Percentiles rank a stretch among this genome's conserved stretches.
These are phyloP conservation scores for Suhomyces chickasaworum DNA, from an alignment of 1,139 yeast genomes.

Conservation along the genomic window DNA sequence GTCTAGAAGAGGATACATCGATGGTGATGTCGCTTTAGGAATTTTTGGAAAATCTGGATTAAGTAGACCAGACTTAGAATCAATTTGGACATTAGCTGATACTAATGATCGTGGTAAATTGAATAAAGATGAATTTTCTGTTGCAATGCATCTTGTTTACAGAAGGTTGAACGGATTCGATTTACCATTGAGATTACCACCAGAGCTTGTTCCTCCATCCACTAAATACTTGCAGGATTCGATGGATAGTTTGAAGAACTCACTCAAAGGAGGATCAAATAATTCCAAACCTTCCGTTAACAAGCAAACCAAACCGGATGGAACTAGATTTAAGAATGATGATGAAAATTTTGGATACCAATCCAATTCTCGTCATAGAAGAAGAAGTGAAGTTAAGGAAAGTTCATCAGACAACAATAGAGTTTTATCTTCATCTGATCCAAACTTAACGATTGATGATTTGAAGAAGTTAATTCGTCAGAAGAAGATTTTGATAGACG, in stretches of 20 bases:
- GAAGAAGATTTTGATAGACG: conserved; percentile 68
- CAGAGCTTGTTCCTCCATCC: conserved; percentile 80
- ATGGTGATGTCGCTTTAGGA: conserved; percentile 80
- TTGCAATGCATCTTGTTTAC: conserved; percentile 82
- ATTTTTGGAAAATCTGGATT: conserved; percentile 91
- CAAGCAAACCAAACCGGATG: conserved; percentile 43
- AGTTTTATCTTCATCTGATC: conserved; percentile 29
- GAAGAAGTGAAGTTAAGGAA: conserved; percentile 24
- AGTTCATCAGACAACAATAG: conserved; percentile 15
- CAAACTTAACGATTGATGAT: conserved; percentile 46
- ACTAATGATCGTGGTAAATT: conserved; percentile 70
- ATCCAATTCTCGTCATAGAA: conserved; percentile 66
- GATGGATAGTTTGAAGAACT: conserved; percentile 43
- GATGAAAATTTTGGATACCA: conserved; percentile 64
- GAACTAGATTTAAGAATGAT: conserved; percentile 68
- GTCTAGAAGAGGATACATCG: conserved; percentile 63
- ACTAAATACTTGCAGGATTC: conserved; percentile 56
- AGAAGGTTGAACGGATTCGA: conserved; percentile 73
- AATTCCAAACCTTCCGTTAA: conserved; percentile 43
- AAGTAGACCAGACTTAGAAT: conserved; percentile 79
- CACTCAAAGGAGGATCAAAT: conserved; percentile 43
- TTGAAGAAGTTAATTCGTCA: conserved; percentile 67
- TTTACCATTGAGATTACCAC: conserved; percentile 71
- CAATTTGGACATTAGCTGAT: conserved; percentile 85
- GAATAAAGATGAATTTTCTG: conserved; percentile 77